These are phyloP conservation scores for Aegilops longissima DNA, from an alignment of 176 grass and related monocot genomes.

Conservation along the genomic window DNA sequence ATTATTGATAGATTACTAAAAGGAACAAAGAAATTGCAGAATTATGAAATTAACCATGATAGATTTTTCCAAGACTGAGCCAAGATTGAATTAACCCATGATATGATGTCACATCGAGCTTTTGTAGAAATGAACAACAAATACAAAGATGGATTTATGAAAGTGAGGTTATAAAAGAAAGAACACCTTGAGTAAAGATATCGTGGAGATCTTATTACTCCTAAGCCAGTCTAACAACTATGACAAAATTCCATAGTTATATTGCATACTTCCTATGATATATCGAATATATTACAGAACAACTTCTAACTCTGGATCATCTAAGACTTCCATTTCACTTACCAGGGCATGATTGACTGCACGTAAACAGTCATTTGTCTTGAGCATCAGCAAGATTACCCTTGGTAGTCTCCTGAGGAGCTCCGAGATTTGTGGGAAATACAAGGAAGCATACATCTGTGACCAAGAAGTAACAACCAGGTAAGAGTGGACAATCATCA, in stretches of 20 bases:
- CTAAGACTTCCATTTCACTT: slow-evolving; percentile 27
- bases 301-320: background rate
- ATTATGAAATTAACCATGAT: background rate
- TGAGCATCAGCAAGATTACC: slow-evolving; percentile 95
- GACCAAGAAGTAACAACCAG: slow-evolving; percentile 3
- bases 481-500: slow-evolving; percentile 2
- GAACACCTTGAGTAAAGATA: background rate
- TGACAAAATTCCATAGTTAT: background rate
- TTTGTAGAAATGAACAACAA: background rate
- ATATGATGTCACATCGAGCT: no score
- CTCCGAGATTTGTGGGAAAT: slow-evolving; percentile 88
- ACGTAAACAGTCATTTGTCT: slow-evolving; percentile 95
- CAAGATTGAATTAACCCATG: no score
- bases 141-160: background rate
- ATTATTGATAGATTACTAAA: background rate
- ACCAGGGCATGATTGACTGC: slow-evolving; percentile 85
- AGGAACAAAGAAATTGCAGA: background rate
- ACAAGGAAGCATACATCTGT: slow-evolving; percentile 78
- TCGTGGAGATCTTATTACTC: background rate
- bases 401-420: slow-evolving; percentile 79
- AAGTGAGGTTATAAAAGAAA: background rate
- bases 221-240: slow-evolving; percentile 10
- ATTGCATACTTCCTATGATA: background rate
- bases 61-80: no score
- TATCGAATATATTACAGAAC: background rate